Base-by-base conservation (phyloP, 306 rosid species). In the Benincasa hispida region DNA sequence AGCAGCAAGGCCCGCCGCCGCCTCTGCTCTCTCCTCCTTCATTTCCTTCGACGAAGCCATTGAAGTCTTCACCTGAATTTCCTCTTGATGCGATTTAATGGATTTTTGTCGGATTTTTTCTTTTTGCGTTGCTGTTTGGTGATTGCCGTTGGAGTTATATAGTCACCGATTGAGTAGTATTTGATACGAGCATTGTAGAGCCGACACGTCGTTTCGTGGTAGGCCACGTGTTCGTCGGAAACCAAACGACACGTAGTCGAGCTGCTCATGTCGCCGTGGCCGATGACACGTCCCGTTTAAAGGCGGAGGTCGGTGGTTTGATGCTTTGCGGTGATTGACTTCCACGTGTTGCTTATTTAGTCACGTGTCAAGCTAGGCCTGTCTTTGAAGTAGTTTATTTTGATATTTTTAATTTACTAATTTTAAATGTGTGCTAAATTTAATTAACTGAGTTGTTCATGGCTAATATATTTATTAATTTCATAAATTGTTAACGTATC, bases 1-100 rank as follows among this genome's bases (percentile, higher is more conserved):
- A 5, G 96, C 92, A 0, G 91, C 89, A 1, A 85, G 87, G 37
- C 82, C 88, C 2, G 88, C 85, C 0, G 88, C 91, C 48, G 89
- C 97, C 82, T 87, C 91, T 0, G 97, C 96, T 80, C 85, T 76
- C 79, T 86, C 88, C 37, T 86, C 80, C 80, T 86, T 90, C 82
- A 81, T 81, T 35, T 85, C 79, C 41, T 30, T 48, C 10, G 91
- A 60, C 18, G 90, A 89, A 22, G 92, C 91, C 97, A 91, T 91
- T 60, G 51, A 22, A 22, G 30, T 51, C 8, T 66, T 5, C 30
- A n/a, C 53, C 21, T 3, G 4, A 12, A 37, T 12, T 37, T 32
- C 8, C 11, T n/a, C 50, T 10, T 11, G 32, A 1, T 39, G n/a
- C 32, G 32, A 39, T 67, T 0, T n/a, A 8, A 0, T 42, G 10